These are phyloP conservation scores for Symbiodinium natans DNA, from an alignment of 73 alveolate genomes.

Conservation along the genomic window DNA sequence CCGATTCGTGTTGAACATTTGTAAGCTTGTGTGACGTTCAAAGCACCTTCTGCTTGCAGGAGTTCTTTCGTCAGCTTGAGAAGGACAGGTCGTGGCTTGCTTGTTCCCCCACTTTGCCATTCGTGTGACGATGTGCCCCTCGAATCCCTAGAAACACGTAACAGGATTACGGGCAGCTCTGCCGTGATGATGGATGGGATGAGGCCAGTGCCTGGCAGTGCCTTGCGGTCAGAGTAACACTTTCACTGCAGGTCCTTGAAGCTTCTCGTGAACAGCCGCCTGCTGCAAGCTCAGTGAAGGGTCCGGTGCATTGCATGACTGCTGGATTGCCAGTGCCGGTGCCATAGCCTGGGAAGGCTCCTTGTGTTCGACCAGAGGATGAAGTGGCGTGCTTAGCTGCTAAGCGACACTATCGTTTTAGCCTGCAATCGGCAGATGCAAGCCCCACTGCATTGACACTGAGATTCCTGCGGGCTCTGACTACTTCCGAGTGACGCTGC, in stretches of 20 bases:
- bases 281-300: not conserved
- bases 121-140: not conserved
- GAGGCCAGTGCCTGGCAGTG: conserved; percentile 15
- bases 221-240: too few relatives aligned
- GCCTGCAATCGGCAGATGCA: too few relatives aligned
- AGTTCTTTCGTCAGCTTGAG: conserved; percentile 67
- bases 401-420: too few relatives aligned
- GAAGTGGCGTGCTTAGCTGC: not conserved
- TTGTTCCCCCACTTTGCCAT: too few relatives aligned
- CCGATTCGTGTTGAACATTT: too few relatives aligned
- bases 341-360: not conserved
- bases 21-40: too few relatives aligned
- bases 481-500: not conserved
- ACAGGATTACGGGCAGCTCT: conserved; percentile 79
- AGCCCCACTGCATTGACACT: not conserved
- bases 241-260: not conserved
- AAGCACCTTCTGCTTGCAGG: conserved; percentile 5
- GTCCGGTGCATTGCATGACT: too few relatives aligned
- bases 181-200: conserved; percentile 82
- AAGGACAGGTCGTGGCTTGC: conserved; percentile 10
- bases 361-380: not conserved
- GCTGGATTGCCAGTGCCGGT: too few relatives aligned
- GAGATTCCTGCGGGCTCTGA: not conserved
- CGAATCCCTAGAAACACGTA: too few relatives aligned
- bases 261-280: not conserved